A percentile compares a stretch with the other conserved stretches of the same genome.
phyloP scores from a whole-genome alignment of 306 rosid genomes.

The Sophora flavescens region DNA sequence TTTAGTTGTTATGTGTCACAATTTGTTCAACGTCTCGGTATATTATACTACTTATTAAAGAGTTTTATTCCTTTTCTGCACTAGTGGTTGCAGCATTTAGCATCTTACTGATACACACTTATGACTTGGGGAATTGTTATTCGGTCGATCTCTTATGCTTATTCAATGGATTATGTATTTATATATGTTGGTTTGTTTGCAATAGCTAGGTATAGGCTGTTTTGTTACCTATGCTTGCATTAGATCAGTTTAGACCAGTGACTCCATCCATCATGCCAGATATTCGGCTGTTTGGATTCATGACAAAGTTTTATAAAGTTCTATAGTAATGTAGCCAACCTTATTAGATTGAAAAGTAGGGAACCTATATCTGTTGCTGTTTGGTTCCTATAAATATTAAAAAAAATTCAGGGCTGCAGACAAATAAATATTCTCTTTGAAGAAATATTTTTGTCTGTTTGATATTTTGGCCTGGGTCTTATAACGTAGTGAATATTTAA shows the following conservation, averaged over 20 bases:
- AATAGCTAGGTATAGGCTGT: conserved; percentile 32
- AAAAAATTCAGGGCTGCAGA: not conserved
- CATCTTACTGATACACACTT: conserved; percentile 28
- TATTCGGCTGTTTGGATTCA: conserved; percentile 40
- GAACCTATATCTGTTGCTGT: conserved; percentile 11
- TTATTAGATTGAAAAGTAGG: not conserved
- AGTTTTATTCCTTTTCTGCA: not conserved
- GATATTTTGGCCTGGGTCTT: not conserved
- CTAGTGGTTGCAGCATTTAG: conserved; percentile 43
- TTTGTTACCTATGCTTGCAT: conserved; percentile 28
- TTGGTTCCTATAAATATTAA: not conserved
- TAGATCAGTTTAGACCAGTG: conserved; percentile 26
- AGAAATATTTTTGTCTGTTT: not conserved
- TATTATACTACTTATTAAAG: not conserved
- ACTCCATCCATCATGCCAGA: conserved; percentile 38
- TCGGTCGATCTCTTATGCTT: not conserved
- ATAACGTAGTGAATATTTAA: conserved; percentile 16
- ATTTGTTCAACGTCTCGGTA: not conserved
- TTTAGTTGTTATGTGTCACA: conserved; percentile 5
- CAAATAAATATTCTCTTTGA: not conserved
- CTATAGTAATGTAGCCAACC: not conserved
- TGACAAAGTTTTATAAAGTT: not conserved
- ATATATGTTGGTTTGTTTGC: conserved; percentile 7
- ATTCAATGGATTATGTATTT: conserved; percentile 11
- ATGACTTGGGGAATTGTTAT: conserved; percentile 30